phyloP scores from a whole-genome alignment of 2,329 filamentous ascomycete species.

The Ilyonectria sp. region DNA sequence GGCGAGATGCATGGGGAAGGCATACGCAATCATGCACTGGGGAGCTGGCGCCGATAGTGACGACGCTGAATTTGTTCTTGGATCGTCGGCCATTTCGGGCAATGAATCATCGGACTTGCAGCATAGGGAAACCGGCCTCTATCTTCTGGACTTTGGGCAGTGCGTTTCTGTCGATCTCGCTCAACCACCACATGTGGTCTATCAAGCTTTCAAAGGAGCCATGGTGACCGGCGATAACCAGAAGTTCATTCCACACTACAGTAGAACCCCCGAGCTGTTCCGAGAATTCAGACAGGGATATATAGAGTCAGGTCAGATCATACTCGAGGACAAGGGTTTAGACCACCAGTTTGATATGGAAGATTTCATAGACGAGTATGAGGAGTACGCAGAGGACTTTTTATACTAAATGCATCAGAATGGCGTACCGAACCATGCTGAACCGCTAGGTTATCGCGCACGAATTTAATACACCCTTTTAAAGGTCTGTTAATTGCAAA shows the following conservation, averaged over 20 bases:
- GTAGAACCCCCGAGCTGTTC: constrained; percentile 33
- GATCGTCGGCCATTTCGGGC: constrained; percentile 4
- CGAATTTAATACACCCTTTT: too few species aligned
- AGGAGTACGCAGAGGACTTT: constrained; percentile 44
- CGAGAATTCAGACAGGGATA: constrained; percentile 37
- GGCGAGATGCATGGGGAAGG: constrained; percentile 36
- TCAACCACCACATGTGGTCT: constrained; percentile 23
- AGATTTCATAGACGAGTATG: constrained; percentile 41
- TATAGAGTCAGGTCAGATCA: constrained; percentile 24
- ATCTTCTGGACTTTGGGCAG: constrained; percentile 44
- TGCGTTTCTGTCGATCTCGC: constrained; percentile 41
- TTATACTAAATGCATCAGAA: constrained; percentile 1
- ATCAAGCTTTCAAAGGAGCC: constrained; percentile 43
- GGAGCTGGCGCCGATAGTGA: constrained; percentile 40
- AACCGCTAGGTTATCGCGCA: too few species aligned
- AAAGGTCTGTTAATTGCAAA: too few species aligned
- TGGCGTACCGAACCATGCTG: too few species aligned
- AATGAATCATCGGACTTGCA: constrained; percentile 17
- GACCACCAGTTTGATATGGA: constrained; percentile 32
- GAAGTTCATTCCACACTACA: constrained; percentile 42
- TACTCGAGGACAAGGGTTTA: constrained; percentile 31
- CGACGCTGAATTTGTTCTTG: constrained; percentile 44
- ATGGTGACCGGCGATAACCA: constrained; percentile 45
- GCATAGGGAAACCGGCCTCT: constrained; percentile 29
- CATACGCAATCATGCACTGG: constrained; percentile 44